Percentiles rank a stretch among this genome's conserved stretches.
phyloP scores from a whole-genome alignment of 768 basidiomycete genomes.

The Psilocybe cubensis region DNA sequence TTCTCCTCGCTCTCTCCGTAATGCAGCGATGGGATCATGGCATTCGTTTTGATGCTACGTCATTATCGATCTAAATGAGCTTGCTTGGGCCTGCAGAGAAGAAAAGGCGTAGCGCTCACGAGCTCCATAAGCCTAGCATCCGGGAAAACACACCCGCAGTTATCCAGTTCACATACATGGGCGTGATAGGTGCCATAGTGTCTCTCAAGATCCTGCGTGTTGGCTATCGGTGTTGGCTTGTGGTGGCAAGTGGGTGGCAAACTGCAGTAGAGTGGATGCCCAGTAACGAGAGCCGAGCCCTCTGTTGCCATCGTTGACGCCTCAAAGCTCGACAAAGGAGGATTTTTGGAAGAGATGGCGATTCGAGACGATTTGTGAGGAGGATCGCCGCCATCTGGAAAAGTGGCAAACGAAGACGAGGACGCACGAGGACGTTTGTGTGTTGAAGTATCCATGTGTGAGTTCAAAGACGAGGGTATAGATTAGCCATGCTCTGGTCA shows the following conservation, averaged over 20 bases:
- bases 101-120: conserved; percentile 52
- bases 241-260: conserved; percentile 85
- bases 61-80: conserved; percentile 8
- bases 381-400: conserved; percentile 15
- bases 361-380: conserved; percentile 34
- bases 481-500: too few relatives aligned
- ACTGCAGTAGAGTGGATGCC: conserved; percentile 62
- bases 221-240: conserved; percentile 63
- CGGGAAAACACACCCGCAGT: conserved; percentile 84
- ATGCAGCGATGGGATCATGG: conserved; percentile 83
- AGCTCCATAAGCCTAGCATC: conserved; percentile 78
- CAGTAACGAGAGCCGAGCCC: conserved; percentile 13
- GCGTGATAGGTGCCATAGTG: conserved; percentile 88
- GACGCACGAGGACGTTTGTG: conserved; percentile 41
- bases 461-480: not conserved
- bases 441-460: conserved; percentile 10
- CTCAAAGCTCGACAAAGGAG: not conserved
- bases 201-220: conserved; percentile 71
- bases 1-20: conserved; percentile 79
- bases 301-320: conserved; percentile 3
- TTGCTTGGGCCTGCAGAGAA: conserved; percentile 1
- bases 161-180: conserved; percentile 72
- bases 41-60: conserved; percentile 81
- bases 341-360: conserved; percentile 13
- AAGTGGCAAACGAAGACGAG: conserved; percentile 31